Conservation (phyloP, 306 rosid species). For the Urtica urens region DNA sequence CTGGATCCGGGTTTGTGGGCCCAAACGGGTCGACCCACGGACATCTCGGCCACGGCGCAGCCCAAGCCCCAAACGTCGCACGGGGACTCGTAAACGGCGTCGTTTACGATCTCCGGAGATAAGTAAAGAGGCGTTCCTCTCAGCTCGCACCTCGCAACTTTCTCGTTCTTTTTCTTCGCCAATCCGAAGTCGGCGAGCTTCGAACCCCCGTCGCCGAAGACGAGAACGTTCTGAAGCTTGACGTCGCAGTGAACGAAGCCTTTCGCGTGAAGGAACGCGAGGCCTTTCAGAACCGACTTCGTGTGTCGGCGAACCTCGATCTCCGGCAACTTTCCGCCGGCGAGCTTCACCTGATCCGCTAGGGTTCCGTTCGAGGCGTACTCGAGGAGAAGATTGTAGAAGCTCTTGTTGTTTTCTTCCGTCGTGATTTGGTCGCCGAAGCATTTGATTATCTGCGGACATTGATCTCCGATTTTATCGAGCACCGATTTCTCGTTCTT, state of each 20-base stretch:
- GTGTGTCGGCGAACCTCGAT: conserved; percentile 29
- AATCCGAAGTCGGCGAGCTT: conserved; percentile 83
- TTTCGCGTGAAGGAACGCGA: conserved; percentile 32
- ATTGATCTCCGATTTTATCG: conserved; percentile 23
- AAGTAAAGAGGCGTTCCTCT: conserved; percentile 72
- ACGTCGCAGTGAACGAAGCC: conserved; percentile 87
- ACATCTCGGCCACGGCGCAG: conserved; percentile 64
- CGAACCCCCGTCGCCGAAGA: conserved; percentile 33
- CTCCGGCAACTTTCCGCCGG: conserved; percentile 42
- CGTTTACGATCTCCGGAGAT: conserved; percentile 73
- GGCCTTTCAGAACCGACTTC: conserved; percentile 37
- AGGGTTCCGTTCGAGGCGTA: conserved; percentile 53
- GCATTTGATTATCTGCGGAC: conserved; percentile 36
- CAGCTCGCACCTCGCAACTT: conserved; percentile 17
- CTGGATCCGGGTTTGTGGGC: conserved; percentile 16
- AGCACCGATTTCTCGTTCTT: conserved; percentile 49
- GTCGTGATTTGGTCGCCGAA: conserved; percentile 32
- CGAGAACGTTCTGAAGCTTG: conserved; percentile 57
- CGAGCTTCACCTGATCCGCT: conserved; percentile 31
- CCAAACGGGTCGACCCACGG: conserved; percentile 64
- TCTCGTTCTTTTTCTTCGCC: conserved; percentile 28
- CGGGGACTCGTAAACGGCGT: conserved; percentile 42
- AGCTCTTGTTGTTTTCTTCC: conserved; percentile 40
- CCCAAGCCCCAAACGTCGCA: conserved; percentile 74
- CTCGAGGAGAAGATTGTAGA: conserved; percentile 52